Percentiles rank a stretch among this genome's conserved stretches.
phyloP scores from a whole-genome alignment of 2,329 filamentous ascomycete species.

The Botryotinia convoluta region DNA sequence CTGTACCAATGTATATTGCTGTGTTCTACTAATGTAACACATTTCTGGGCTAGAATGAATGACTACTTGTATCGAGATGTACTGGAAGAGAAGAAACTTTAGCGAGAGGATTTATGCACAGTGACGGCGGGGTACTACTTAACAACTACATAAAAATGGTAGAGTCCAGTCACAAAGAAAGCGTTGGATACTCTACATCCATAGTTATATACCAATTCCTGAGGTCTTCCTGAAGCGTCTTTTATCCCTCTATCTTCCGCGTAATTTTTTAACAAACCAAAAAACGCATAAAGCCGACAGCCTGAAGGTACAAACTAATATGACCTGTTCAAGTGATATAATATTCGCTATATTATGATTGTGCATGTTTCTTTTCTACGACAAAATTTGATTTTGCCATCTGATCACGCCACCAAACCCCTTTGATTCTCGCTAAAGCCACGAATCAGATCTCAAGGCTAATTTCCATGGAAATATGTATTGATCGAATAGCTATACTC shows the following conservation, averaged over 20 bases:
- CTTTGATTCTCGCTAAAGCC: not conserved
- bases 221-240: not conserved
- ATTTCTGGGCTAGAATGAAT: not conserved
- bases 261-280: not conserved
- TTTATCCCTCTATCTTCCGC: accelerated
- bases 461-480: not conserved
- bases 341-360: too few relatives aligned
- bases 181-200: accelerated
- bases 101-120: not conserved
- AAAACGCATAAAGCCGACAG: not conserved
- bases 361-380: accelerated
- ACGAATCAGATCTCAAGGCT: not conserved
- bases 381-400: not conserved
- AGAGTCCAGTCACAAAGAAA: not conserved
- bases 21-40: accelerated
- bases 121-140: not conserved
- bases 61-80: not conserved
- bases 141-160: not conserved
- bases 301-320: accelerated
- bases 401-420: not conserved
- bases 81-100: not conserved
- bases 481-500: not conserved
- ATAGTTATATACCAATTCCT: not conserved
- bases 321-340: accelerated
- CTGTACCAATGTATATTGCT: accelerated